Conservation (phyloP, 345 rosid species). For the Populus simonii region DNA sequence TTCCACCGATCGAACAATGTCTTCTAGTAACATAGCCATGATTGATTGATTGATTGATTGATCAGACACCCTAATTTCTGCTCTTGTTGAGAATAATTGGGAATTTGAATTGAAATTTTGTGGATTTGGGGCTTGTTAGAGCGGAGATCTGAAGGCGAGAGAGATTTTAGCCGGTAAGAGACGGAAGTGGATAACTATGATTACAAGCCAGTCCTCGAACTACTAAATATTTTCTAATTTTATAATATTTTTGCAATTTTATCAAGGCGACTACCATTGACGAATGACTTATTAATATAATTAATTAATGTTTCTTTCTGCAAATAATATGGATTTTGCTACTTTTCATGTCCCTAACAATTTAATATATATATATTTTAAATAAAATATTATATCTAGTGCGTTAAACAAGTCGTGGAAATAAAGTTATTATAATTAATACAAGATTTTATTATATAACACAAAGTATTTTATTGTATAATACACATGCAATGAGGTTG, state of each 20-base stretch:
- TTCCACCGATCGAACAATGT: constrained; percentile 70
- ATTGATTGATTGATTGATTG: neutral
- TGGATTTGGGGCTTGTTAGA: neutral
- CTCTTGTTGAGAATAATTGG: neutral
- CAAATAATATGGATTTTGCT: neutral
- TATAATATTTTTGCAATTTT: neutral
- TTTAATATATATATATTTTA: no score
- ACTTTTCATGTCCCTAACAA: neutral
- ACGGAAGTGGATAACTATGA: neutral
- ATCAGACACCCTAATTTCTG: neutral
- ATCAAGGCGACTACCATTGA: neutral
- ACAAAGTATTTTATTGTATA: no score
- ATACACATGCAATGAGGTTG: no score
- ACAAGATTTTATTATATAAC: no score
- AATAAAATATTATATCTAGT: no score
- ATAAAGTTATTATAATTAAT: no score
- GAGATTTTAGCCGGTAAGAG: neutral
- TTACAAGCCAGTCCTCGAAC: neutral
- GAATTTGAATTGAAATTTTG: neutral
- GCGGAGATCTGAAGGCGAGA: neutral
- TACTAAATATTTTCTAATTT: neutral
- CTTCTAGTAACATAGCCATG: constrained; percentile 68
- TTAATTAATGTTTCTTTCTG: neutral
- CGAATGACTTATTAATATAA: no score
- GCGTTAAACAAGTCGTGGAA: no score